A percentile compares a stretch with the other conserved stretches of the same genome.
Conservation (phyloP, 2,329 filamentous ascomycete genomes). For the Mycosphaerella sp. region DNA sequence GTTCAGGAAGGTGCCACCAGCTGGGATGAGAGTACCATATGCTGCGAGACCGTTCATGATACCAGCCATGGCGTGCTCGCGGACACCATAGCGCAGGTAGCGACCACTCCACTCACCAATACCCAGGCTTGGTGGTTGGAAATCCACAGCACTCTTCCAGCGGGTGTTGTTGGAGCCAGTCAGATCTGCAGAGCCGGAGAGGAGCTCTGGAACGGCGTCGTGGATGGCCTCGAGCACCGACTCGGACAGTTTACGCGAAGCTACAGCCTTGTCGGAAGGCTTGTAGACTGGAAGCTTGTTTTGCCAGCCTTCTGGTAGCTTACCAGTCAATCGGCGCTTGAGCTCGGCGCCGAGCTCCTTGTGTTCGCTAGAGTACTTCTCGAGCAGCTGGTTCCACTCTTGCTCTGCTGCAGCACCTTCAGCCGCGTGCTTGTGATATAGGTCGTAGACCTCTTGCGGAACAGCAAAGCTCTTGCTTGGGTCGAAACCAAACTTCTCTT, state of each 20-base stretch:
- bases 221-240: conserved; percentile 84
- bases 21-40: conserved; percentile 92
- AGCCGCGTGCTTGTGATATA: conserved; percentile 76
- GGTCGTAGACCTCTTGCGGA: conserved; percentile 88
- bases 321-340: conserved; percentile 67
- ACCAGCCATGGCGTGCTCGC: conserved; percentile 86
- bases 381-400: conserved; percentile 91
- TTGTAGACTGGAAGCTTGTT: conserved; percentile 89
- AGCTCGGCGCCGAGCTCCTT: conserved; percentile 76
- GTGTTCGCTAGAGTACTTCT: conserved; percentile 76
- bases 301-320: conserved; percentile 95
- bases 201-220: conserved; percentile 74
- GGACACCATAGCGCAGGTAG: conserved; percentile 88
- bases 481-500: conserved; percentile 94
- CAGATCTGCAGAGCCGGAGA: conserved; percentile 95
- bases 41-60: conserved; percentile 93
- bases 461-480: conserved; percentile 89
- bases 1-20: conserved; percentile 96
- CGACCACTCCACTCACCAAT: conserved; percentile 88
- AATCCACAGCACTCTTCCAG: conserved; percentile 95
- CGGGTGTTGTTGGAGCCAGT: conserved; percentile 98
- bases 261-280: conserved; percentile 73
- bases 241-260: conserved; percentile 95
- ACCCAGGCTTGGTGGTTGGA: conserved; percentile 81
- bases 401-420: conserved; percentile 84